Evolutionary conservation across 768 basidiomycete genomes (phyloP), one percentile per base, ranked within the genome.

Genomic region (Chalciporus piperatus): DNA sequence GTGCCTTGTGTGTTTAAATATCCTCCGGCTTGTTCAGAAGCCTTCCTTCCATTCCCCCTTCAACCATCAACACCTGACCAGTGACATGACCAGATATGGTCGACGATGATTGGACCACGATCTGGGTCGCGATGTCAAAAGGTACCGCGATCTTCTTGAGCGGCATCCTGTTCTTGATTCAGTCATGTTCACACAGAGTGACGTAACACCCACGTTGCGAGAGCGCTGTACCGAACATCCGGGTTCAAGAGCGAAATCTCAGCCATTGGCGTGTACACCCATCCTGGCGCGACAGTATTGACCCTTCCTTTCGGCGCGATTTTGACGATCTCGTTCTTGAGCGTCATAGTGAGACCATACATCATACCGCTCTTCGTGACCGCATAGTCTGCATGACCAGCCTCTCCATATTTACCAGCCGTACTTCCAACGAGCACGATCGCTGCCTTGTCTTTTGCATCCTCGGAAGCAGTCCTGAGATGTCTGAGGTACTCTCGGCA

Each of bases 311-410:
- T 74, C 0, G 85, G 82, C 0, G 85, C 85, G 48, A 87, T 77
- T 65, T 80, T 80, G 35, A 89, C 86, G 46, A 89, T 87, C 66
- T 88, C 87, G 60, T 88, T 89, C 70, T 89, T 89, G 56, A 88
- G 74, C 3, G 80, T 74, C 55, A 83, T 67, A 12, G 78, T 77
- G 23, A 89, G 62, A 4, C 86, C 87, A 56, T 86, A 85, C 85
- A 86, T 86, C 70, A 85, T 74, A 84, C 84, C 84, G 54, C 83
- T 85, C 70, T 86, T 87, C 6, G 79, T 74, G 12, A 76, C 76
- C 23, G 83, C 77, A 58, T 87, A 86, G 63, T 86, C 84, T 0
- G 77, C 79, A 59, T 84, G 77, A 3, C 76, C 77, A 2, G 79
- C 79, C 64, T 87, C 84, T 12, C 86, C 87, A 57, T 76, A 84